These are phyloP conservation scores for Tulasnella sp. DNA, from an alignment of 768 basidiomycete species.

Conservation along the genomic window DNA sequence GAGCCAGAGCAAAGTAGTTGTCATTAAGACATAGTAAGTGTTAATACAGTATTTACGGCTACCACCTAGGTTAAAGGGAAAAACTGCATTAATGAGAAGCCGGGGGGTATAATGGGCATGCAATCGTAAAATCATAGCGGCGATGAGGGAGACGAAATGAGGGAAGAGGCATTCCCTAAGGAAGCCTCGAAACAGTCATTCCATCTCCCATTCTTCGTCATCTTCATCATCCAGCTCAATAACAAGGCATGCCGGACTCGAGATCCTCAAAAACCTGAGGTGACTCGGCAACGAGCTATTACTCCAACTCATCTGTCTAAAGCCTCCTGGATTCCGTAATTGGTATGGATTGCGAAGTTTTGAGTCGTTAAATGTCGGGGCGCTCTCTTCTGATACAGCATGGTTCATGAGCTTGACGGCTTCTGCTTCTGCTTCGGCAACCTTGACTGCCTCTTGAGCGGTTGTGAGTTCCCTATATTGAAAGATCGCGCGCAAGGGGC, in stretches of 20 bases:
- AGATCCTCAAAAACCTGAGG: slow-evolving; percentile 3
- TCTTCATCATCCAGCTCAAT: slow-evolving; percentile 4
- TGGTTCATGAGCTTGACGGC: not conserved
- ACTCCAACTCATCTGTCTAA: not conserved
- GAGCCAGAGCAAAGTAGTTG: not conserved
- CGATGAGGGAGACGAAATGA: not conserved
- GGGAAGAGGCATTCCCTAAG: not conserved
- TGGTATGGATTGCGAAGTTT: not conserved
- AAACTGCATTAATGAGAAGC: not conserved
- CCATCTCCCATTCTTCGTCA: not conserved
- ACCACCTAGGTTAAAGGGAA: not conserved
- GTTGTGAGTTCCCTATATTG: not conserved
- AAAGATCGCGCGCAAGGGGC: not conserved
- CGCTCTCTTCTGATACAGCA: not conserved
- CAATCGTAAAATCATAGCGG: no score
- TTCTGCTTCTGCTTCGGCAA: not conserved
- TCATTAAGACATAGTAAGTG: not conserved
- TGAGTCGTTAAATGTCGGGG: not conserved
- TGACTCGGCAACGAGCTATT: not conserved
- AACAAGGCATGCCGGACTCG: not conserved
- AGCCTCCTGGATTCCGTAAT: not conserved
- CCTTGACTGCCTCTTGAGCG: not conserved
- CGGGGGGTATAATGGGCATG: not conserved
- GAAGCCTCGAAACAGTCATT: not conserved
- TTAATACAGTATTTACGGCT: not conserved